phyloP scores from a whole-genome alignment of 257 asterid species.

The Primulina tabacum region DNA sequence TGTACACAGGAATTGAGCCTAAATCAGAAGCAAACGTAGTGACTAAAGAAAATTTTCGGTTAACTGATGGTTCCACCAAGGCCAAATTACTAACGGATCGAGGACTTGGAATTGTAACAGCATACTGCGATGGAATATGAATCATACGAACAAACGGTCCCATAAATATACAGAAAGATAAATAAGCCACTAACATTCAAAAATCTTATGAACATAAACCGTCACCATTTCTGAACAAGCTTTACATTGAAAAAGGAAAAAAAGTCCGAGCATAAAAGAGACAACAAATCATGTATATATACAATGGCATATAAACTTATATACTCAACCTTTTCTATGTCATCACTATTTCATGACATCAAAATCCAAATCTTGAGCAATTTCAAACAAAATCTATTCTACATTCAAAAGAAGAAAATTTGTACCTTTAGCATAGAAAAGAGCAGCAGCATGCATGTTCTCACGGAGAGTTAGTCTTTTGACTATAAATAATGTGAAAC shows the following conservation, averaged over 20 bases:
- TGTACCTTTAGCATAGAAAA: not conserved
- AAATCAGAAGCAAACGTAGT: not conserved
- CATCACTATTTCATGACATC: not conserved
- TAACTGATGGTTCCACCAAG: no score
- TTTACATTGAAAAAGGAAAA: no score
- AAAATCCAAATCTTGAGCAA: not conserved
- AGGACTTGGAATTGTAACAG: not conserved
- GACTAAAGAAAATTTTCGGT: no score
- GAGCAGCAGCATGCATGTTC: not conserved
- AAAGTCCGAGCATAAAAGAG: not conserved
- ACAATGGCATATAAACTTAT: not conserved
- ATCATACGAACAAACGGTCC: not conserved
- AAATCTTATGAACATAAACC: not conserved
- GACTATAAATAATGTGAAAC: not conserved
- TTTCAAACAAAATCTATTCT: not conserved
- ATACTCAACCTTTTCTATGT: not conserved
- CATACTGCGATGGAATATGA: not conserved
- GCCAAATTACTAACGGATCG: no score
- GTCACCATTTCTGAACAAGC: not conserved
- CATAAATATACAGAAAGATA: not conserved
- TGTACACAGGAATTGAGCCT: not conserved
- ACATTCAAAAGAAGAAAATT: not conserved
- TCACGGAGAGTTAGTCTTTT: not conserved
- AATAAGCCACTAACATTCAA: not conserved
- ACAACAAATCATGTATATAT: not conserved